Evolutionary conservation across 352 stramenopile genomes (phyloP).

Genomic region (Elongisporangium anandrum): DNA sequence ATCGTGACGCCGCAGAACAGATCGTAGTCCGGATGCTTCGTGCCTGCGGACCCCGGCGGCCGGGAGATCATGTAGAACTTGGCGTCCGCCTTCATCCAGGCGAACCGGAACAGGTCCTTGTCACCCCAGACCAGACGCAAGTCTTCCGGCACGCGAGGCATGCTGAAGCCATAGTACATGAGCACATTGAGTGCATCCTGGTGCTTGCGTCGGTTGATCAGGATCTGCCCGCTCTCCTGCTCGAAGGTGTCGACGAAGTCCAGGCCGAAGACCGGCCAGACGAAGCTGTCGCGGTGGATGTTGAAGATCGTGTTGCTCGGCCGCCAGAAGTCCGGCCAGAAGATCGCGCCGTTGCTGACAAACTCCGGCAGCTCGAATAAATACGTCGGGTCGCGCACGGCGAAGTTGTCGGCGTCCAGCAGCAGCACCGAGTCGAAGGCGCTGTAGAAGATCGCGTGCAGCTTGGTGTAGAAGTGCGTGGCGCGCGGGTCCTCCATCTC

Average conservation of each 20-base stretch:
- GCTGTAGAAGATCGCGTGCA: constrained; percentile 69
- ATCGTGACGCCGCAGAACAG: constrained; percentile 71
- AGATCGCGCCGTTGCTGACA: constrained; percentile 40
- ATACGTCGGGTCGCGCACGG: constrained; percentile 54
- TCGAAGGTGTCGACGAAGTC: constrained; percentile 67
- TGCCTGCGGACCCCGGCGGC: constrained; percentile 39
- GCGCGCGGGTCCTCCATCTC: constrained; percentile 55
- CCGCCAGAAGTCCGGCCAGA: constrained; percentile 82
- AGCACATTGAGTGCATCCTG: constrained; percentile 46
- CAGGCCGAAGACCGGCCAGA: constrained; percentile 68
- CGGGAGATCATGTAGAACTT: constrained; percentile 55
- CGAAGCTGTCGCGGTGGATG: constrained; percentile 51
- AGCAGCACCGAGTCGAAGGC: constrained; percentile 75
- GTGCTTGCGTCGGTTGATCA: constrained; percentile 51
- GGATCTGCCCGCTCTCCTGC: constrained; percentile 72
- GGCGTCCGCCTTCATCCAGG: constrained; percentile 65
- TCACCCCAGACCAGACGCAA: constrained; percentile 65
- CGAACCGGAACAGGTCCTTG: constrained; percentile 78
- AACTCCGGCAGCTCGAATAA: constrained; percentile 59
- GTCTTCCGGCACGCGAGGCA: constrained; percentile 31
- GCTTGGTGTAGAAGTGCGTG: constrained; percentile 66
- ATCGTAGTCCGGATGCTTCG: constrained; percentile 32
- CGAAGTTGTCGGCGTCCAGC: constrained; percentile 76
- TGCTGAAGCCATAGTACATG: constrained; percentile 57
- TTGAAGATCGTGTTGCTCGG: constrained; percentile 72